phyloP scores from a whole-genome alignment of 352 stramenopile species.

The Thraustochytrium striatum region DNA sequence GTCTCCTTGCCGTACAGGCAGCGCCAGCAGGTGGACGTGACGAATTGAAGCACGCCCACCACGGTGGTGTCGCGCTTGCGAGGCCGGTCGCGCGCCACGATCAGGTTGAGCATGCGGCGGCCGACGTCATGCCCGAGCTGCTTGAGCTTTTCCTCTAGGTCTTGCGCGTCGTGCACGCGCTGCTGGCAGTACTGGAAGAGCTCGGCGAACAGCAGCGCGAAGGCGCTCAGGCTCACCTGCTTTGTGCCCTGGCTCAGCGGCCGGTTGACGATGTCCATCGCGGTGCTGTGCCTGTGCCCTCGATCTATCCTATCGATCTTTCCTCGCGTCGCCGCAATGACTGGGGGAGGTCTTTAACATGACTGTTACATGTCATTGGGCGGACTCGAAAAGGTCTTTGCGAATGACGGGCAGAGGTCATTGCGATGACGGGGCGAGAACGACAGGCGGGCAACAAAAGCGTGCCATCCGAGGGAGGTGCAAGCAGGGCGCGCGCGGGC shows the following conservation, averaged over 20 bases:
- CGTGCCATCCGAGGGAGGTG: too few relatives aligned
- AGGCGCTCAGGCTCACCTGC: conserved; percentile 85
- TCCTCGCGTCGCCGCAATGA: too few relatives aligned
- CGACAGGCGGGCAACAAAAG: too few relatives aligned
- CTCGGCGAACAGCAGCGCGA: conserved; percentile 95
- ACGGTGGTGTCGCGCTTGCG: conserved; percentile 63
- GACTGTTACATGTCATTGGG: too few relatives aligned
- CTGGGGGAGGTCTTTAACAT: too few relatives aligned
- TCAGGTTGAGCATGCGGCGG: conserved; percentile 86
- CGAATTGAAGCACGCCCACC: conserved; percentile 75
- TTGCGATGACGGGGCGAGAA: too few relatives aligned
- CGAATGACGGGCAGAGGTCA: too few relatives aligned
- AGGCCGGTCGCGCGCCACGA: conserved; percentile 74
- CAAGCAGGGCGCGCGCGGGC: too few relatives aligned
- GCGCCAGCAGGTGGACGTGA: conserved; percentile 89
- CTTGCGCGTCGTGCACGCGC: conserved; percentile 87
- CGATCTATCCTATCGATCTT: too few relatives aligned
- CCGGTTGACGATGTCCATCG: neutral
- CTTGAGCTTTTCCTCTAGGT: conserved; percentile 89
- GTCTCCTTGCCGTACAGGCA: conserved; percentile 91
- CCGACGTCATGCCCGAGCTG: conserved; percentile 89
- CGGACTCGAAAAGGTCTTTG: too few relatives aligned
- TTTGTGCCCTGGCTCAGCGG: neutral
- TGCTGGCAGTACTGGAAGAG: conserved; percentile 96
- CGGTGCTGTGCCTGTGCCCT: too few relatives aligned